Evolutionary conservation across 176 grass and related monocot genomes (phyloP), one percentile per base, ranked within the genome.

Genomic region (Metroxylon sagu): DNA sequence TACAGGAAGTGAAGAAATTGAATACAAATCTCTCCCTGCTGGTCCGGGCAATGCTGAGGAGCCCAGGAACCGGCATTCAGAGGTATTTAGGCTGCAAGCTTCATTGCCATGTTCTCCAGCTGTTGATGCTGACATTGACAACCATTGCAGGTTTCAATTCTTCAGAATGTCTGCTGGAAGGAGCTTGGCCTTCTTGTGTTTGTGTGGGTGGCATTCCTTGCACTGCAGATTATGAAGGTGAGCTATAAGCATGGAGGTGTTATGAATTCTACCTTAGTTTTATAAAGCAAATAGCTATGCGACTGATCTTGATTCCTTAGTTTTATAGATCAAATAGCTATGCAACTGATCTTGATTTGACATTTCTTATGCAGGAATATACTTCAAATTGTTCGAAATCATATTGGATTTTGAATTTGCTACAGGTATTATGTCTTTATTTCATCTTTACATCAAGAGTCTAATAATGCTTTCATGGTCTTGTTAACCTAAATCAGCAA

Each of bases 191-290:
- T 68, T 35, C 65, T 68, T 15, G 6, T 28, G 29, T 68, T 55
- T 39, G 65, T 68, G 2, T 68, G 65, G 65, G 6, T 68, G 1
- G n/a, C 27, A 5, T 56, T 68, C 52, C 65, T 68, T 31, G 19
- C 54, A 15, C 65, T 68, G n/a, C 65, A 68, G 52, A 4, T 68
- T 21, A 10, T 54, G 28, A 68, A 68, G 65, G 65, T 68, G 28
- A 68, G 52, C 1, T 39, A 5, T 39, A 10, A 5, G 8, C 30
- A 39, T 10, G 6, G 35, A 39, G 35, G 35, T 12, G 1, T 12
- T 2, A 39, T 39, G 7, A 39, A 39, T 39, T 39, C 35, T 39
- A 39, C 35, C 35, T 39, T 39, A 8, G 12, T 39, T 39, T 39
- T 39, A 39, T 39, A 39, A 39, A 39, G 7, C 12, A 39, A 39